Evolutionary conservation across 345 rosid species (phyloP).

Genomic region (Gynandropsis gynandra): DNA sequence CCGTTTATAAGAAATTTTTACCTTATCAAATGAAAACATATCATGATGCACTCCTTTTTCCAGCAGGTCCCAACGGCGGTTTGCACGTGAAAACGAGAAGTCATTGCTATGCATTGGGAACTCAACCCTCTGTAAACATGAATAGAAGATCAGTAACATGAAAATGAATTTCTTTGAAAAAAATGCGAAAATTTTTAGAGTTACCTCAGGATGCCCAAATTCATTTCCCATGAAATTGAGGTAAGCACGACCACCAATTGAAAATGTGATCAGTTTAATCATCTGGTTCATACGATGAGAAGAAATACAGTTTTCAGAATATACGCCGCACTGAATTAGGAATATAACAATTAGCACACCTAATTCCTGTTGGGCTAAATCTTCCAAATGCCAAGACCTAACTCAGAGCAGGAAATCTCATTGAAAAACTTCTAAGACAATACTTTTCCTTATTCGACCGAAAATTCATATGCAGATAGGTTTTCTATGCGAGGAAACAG

Average conservation of each 20-base stretch:
- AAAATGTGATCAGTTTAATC: conserved; percentile 78
- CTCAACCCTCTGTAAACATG: conserved; percentile 68
- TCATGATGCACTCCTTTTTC: conserved; percentile 46
- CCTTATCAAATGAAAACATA: conserved; percentile 75
- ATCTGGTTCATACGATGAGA: conserved; percentile 46
- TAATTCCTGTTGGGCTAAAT: no score
- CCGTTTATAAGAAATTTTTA: no score
- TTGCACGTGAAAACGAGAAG: conserved; percentile 79
- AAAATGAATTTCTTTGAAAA: conserved; percentile 12
- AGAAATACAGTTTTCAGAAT: conserved; percentile 19
- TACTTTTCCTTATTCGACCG: no score
- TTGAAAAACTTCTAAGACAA: no score
- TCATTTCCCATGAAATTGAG: conserved; percentile 98
- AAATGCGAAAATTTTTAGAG: conserved; percentile 12
- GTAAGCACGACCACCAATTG: conserved; percentile 77
- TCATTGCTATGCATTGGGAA: conserved; percentile 84
- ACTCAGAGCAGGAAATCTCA: background rate
- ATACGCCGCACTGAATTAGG: background rate
- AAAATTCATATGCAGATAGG: no score
- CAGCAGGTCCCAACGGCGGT: conserved; percentile 75
- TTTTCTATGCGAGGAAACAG: no score
- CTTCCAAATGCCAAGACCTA: no score
- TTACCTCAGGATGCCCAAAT: conserved; percentile 92
- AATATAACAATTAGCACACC: no score
- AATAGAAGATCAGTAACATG: conserved; percentile 26